Conservation (phyloP, 768 basidiomycete genomes). For the Tricholoma flavovirens region DNA sequence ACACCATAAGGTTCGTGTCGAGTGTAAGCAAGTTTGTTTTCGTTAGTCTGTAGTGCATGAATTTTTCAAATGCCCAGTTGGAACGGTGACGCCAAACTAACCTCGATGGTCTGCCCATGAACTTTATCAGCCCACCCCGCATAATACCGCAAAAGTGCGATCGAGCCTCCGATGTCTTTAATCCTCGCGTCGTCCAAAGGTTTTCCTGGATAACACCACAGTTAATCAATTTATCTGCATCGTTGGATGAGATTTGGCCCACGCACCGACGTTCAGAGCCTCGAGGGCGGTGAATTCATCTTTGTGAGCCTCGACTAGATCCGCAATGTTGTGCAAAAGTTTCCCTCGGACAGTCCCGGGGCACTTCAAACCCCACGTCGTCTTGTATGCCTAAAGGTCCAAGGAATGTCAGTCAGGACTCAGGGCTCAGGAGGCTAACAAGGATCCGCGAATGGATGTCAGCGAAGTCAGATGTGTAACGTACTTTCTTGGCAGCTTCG, state of each 20-base stretch:
- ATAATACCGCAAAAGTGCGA: background rate
- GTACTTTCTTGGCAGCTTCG: conserved; percentile 58
- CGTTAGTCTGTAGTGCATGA: background rate
- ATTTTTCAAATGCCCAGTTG: background rate
- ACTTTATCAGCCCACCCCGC: background rate
- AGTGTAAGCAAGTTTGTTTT: background rate
- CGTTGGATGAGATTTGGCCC: background rate
- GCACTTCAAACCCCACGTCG: conserved; percentile 57
- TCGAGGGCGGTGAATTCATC: conserved; percentile 24
- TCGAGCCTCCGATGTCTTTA: background rate
- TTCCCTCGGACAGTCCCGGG: conserved; percentile 31
- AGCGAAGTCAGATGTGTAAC: no score
- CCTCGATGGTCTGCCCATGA: background rate
- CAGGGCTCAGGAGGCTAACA: no score
- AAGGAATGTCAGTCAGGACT: no score
- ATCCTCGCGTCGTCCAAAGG: background rate
- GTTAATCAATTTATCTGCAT: background rate
- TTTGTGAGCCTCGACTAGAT: conserved; percentile 19
- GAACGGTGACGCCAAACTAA: background rate
- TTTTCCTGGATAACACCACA: background rate
- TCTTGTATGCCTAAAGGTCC: conserved; percentile 36
- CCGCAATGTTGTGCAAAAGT: conserved; percentile 24
- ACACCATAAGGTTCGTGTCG: background rate
- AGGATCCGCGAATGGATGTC: no score
- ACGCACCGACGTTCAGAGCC: conserved; percentile 17